These are phyloP conservation scores for Arachis stenosperma DNA, from an alignment of 306 rosid genomes.

Conservation along the genomic window DNA sequence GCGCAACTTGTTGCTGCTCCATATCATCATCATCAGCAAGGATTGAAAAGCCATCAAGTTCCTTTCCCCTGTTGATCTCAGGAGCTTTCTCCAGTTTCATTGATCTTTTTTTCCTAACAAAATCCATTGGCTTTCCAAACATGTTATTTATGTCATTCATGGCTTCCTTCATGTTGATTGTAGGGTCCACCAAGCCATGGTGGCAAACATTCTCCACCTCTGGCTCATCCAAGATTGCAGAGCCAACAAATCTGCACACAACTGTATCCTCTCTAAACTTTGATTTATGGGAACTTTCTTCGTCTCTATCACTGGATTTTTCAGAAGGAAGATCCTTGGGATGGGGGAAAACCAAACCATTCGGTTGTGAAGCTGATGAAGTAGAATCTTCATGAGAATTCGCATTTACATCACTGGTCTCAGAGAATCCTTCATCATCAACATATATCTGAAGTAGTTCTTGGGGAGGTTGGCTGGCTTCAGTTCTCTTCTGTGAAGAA, in stretches of 20 bases:
- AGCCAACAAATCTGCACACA: slow-evolving; percentile 88
- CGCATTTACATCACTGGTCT: slow-evolving; percentile 39
- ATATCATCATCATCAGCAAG: slow-evolving; percentile 78
- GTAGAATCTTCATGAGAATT: slow-evolving; percentile 49
- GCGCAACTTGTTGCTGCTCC: slow-evolving; percentile 47
- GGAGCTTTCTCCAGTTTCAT: slow-evolving; percentile 61
- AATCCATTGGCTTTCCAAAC: slow-evolving; percentile 96
- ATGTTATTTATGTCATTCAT: slow-evolving; percentile 94
- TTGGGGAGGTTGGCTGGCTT: slow-evolving; percentile 47
- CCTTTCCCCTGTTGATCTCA: slow-evolving; percentile 41
- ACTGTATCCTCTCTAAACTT: slow-evolving; percentile 91
- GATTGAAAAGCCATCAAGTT: slow-evolving; percentile 72
- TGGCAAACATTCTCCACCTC: slow-evolving; percentile 92
- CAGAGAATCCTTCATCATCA: slow-evolving; percentile 61
- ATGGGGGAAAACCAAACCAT: slow-evolving; percentile 58
- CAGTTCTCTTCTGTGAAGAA: slow-evolving; percentile 45
- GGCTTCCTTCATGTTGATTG: slow-evolving; percentile 92
- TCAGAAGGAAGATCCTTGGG: slow-evolving; percentile 63
- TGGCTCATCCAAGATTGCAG: slow-evolving; percentile 79
- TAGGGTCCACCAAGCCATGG: slow-evolving; percentile 95
- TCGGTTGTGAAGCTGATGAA: slow-evolving; percentile 52
- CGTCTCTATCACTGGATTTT: slow-evolving; percentile 53
- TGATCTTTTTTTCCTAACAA: slow-evolving; percentile 67
- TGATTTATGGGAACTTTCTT: slow-evolving; percentile 43
- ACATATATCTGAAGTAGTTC: slow-evolving; percentile 69